These are phyloP conservation scores for Neurospora sp. DNA, from an alignment of 495 filamentous ascomycete species.

Conservation along the genomic window DNA sequence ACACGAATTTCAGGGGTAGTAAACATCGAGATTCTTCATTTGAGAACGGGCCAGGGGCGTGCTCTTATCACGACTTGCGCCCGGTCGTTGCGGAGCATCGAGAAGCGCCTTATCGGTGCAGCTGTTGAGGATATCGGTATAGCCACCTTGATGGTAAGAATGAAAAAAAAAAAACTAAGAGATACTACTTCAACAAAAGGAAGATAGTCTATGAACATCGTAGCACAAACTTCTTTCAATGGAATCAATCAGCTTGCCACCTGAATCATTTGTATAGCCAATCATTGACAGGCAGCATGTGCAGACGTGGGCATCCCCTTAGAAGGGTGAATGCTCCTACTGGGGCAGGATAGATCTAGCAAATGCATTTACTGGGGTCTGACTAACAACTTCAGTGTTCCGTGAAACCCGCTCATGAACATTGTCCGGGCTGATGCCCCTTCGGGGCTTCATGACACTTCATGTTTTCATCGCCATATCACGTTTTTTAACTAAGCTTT, in stretches of 20 bases:
- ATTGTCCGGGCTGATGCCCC: not conserved
- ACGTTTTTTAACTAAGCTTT: not conserved
- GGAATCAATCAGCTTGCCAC: not conserved
- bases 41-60: not conserved
- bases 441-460: not conserved
- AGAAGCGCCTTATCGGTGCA: not conserved
- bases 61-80: not conserved
- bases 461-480: not conserved
- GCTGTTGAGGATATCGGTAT: not conserved
- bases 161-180: not conserved
- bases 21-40: not conserved
- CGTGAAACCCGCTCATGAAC: not conserved
- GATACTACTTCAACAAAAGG: not conserved
- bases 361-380: not conserved
- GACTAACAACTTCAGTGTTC: not conserved
- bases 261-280: not conserved
- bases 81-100: not conserved
- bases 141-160: not conserved
- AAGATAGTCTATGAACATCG: not conserved
- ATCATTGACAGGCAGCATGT: not conserved
- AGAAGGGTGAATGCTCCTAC: not conserved
- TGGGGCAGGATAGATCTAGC: not conserved
- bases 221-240: not conserved
- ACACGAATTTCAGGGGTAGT: not conserved
- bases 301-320: not conserved